These are phyloP conservation scores for Saturnispora quitensis DNA, from an alignment of 805 yeast genomes.

Conservation along the genomic window DNA sequence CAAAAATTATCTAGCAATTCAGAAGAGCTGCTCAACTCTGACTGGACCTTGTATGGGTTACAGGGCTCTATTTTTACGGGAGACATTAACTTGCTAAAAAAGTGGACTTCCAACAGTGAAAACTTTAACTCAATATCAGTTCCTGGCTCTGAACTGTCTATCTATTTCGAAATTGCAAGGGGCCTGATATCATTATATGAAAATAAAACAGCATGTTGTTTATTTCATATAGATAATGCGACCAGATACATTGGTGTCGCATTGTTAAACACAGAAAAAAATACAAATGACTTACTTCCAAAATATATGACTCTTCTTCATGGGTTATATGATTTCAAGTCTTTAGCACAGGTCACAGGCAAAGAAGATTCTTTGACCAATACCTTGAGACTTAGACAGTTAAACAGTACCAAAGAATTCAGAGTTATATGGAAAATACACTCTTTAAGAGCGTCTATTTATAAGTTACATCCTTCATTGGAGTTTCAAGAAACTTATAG, in stretches of 20 bases:
- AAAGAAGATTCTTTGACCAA: constrained; percentile 13
- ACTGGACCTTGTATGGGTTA: constrained; percentile 60
- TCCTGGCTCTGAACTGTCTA: constrained; percentile 45
- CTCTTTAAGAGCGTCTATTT: constrained; percentile 33
- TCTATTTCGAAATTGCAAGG: constrained; percentile 57
- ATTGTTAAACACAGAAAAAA: constrained; percentile 38
- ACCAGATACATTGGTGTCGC: constrained; percentile 52
- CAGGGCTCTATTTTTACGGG: constrained; percentile 69
- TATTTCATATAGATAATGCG: constrained; percentile 38
- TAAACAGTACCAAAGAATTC: constrained; percentile 29
- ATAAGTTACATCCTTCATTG: constrained; percentile 19
- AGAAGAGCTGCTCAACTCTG: constrained; percentile 23
- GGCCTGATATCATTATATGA: constrained; percentile 40
- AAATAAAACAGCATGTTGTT: constrained; percentile 28
- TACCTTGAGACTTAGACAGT: constrained; percentile 16
- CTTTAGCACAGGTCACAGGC: constrained; percentile 22
- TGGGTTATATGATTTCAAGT: constrained; percentile 49
- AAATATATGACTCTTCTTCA: constrained; percentile 46
- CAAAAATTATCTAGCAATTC: constrained; percentile 12
- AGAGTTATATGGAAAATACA: constrained; percentile 39
- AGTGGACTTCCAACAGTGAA: constrained; percentile 54
- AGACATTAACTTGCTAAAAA: constrained; percentile 36
- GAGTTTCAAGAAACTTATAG: constrained; percentile 30
- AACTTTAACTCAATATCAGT: constrained; percentile 23
- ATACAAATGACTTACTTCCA: constrained; percentile 43